Conservation (phyloP, 768 basidiomycete genomes). For the Chalciporus chontae region DNA sequence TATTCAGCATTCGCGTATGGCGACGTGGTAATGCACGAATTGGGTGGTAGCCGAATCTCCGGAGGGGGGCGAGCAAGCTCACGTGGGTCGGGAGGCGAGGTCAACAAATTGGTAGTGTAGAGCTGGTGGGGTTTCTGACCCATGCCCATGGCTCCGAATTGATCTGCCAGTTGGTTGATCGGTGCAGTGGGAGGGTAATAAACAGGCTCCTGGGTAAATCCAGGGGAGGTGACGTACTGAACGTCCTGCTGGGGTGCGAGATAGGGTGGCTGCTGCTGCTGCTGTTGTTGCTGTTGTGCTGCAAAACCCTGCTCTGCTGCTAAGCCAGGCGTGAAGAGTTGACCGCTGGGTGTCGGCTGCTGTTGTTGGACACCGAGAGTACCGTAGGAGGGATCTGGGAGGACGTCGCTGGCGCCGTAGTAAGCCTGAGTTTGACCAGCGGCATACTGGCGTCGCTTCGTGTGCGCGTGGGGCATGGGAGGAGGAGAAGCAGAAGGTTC, state of each 20-base stretch:
- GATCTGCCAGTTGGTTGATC: conserved; percentile 67
- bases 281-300: conserved; percentile 47
- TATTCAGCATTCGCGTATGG: conserved; percentile 82
- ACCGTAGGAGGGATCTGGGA: conserved; percentile 45
- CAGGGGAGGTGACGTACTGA: conserved; percentile 44
- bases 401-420: conserved; percentile 50
- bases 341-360: conserved; percentile 38
- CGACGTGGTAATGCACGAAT: conserved; percentile 73
- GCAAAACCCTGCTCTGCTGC: conserved; percentile 66
- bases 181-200: conserved; percentile 37
- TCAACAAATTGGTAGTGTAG: conserved; percentile 88
- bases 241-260: conserved; percentile 42
- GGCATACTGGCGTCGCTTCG: conserved; percentile 89
- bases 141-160: conserved; percentile 89
- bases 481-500: conserved; percentile 43
- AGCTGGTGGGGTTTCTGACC: conserved; percentile 76
- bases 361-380: conserved; percentile 32
- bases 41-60: conserved; percentile 84
- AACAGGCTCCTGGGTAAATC: conserved; percentile 41
- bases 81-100: conserved; percentile 86
- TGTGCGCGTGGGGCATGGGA: conserved; percentile 38
- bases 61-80: conserved; percentile 82
- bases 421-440: conserved; percentile 91
- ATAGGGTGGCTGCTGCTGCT: conserved; percentile 35
- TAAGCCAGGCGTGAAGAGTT: conserved; percentile 86